Evolutionary conservation across 208 protist genomes (phyloP).

Genomic region (Strigomonas culicis): DNA sequence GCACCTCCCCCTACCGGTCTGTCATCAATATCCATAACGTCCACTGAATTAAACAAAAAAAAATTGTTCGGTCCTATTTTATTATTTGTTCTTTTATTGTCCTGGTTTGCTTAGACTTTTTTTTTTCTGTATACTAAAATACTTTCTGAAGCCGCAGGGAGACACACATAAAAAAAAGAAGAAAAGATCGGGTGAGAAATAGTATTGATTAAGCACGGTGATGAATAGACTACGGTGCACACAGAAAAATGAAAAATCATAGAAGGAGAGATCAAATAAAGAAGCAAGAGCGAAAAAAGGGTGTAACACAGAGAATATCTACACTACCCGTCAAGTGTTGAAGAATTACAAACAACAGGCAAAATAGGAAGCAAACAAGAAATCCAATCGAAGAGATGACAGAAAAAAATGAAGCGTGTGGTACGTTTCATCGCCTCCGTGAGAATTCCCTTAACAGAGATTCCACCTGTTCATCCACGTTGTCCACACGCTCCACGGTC

Average conservation of each 20-base stretch:
- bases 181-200: neutral
- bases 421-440: neutral
- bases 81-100: too few species aligned
- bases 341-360: neutral
- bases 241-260: neutral
- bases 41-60: neutral
- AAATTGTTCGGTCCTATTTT: neutral
- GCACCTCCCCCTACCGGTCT: conserved; percentile 29
- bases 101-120: neutral
- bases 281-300: too few species aligned
- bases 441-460: conserved; percentile 2
- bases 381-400: too few species aligned
- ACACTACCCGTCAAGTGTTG: too few species aligned
- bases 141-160: neutral
- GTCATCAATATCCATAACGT: conserved; percentile 40
- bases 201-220: too few species aligned
- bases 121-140: conserved; percentile 1
- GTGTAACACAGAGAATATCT: too few species aligned
- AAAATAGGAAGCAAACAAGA: too few species aligned
- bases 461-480: conserved; percentile 10
- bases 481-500: neutral
- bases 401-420: conserved; percentile 1
- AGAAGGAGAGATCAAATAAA: neutral
- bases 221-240: too few species aligned
- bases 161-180: neutral